Base-by-base conservation (phyloP, 176 grass and related monocot genomes). In the Triticum dicoccoides region DNA sequence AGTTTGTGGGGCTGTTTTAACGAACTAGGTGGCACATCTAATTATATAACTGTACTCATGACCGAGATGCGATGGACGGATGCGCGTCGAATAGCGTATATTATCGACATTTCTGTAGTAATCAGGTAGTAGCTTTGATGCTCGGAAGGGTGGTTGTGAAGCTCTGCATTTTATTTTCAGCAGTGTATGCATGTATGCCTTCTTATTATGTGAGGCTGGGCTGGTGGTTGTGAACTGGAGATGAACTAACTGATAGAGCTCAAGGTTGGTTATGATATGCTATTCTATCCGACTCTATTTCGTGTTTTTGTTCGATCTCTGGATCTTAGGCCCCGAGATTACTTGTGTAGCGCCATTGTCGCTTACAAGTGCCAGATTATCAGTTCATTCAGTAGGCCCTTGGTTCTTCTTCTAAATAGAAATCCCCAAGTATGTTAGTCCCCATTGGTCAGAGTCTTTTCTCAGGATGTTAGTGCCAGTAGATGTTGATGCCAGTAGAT, bases 91-190 rank as follows among this genome's bases (percentile, higher is more conserved):
- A 49, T 86, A 51, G 70, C 82, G 78, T 71, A 27, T 63, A 27
- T n/a, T 30, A 30, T 86, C 4, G 4, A 73, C 20, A 83, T 86
- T 38, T 83, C 30, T 83, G 73, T 91, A 34, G 51, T 68, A 37
- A 9, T 8, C 34, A 8, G 65, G 65, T 6, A 33, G 6, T 67
- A 67, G 27, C 56, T 59, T 58, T 59, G 56, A 9, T 59, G 56
- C 3, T 59, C 56, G 8, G 56, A 59, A 59, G 56, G 56, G 56
- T 59, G 17, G 56, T 9, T 59, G 56, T 59, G 18, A 9, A 59
- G 56, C 56, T 59, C 56, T 59, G 20, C 56, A 21, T 59, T 59
- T 59, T 59, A 21, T 7, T 59, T 59, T 59, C 56, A 3, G 56
- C 5, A 59, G 56, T 8, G 5, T 59, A 59, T 59, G 56, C 6